Conservation (phyloP, 2,329 filamentous ascomycete genomes). For the Colletotrichum magnum region DNA sequence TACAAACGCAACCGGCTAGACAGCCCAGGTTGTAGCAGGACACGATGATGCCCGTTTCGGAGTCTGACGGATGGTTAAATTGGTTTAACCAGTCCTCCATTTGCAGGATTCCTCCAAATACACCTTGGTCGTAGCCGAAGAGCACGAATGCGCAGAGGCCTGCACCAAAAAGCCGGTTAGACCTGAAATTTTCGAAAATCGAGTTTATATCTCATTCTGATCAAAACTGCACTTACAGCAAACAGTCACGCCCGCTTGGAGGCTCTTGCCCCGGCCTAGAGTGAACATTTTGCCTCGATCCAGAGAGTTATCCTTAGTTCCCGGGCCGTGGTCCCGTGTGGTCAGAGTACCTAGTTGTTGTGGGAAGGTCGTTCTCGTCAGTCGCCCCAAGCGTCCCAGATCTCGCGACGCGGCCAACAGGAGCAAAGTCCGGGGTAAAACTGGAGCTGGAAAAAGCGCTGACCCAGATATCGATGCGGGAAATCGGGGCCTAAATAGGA, state of each 20-base stretch:
- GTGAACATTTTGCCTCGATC: conserved; percentile 13
- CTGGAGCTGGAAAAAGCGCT: not conserved
- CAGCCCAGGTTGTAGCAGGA: conserved; percentile 58
- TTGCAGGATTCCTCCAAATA: conserved; percentile 62
- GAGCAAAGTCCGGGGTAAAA: conserved; percentile 7
- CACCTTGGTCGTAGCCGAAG: conserved; percentile 64
- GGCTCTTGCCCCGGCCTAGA: conserved; percentile 25
- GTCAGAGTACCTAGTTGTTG: too few relatives aligned
- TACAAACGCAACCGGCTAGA: conserved; percentile 54
- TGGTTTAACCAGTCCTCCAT: conserved; percentile 56
- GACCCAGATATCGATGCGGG: conserved; percentile 5
- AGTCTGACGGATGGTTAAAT: conserved; percentile 46
- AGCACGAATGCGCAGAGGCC: conserved; percentile 45
- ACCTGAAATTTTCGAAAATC: too few relatives aligned
- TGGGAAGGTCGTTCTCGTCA: not conserved
- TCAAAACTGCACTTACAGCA: conserved; percentile 7
- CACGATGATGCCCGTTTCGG: conserved; percentile 47
- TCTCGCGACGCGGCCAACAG: not conserved
- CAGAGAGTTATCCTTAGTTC: too few relatives aligned
- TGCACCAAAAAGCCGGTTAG: too few relatives aligned
- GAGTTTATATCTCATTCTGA: too few relatives aligned
- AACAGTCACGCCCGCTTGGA: conserved; percentile 20
- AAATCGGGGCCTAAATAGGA: not conserved
- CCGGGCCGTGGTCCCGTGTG: too few relatives aligned
- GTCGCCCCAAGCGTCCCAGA: not conserved